phyloP scores from a whole-genome alignment of 2,329 filamentous ascomycete genomes.

The Ascochyta rabiei region DNA sequence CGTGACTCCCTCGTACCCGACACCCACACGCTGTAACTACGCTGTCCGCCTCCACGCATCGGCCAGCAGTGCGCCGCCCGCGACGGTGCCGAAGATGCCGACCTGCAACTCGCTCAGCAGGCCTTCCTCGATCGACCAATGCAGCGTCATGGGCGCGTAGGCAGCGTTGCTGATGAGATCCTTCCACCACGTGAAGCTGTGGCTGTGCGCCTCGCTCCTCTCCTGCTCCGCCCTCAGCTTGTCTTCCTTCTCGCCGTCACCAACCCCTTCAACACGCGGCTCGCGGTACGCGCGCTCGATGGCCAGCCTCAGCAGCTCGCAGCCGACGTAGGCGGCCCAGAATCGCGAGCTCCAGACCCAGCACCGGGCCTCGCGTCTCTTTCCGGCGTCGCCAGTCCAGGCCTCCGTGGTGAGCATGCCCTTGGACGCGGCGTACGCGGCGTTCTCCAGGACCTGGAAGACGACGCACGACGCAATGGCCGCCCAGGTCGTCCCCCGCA shows the following conservation, averaged over 20 bases:
- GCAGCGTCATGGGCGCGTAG: conserved; percentile 81
- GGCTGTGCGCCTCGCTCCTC: conserved; percentile 33
- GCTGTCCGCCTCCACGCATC: conserved; percentile 54
- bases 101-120: conserved; percentile 64
- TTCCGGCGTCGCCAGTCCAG: conserved; percentile 56
- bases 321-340: conserved; percentile 78
- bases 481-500: conserved; percentile 62
- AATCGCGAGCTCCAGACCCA: conserved; percentile 77
- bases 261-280: conserved; percentile 31
- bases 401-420: conserved; percentile 63
- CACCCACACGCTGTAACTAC: conserved; percentile 8
- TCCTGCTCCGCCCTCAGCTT: conserved; percentile 49
- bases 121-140: conserved; percentile 72
- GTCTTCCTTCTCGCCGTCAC: conserved; percentile 55
- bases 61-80: conserved; percentile 51
- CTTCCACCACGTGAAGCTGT: conserved; percentile 63
- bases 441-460: conserved; percentile 85
- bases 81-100: conserved; percentile 63
- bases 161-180: conserved; percentile 72
- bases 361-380: conserved; percentile 62
- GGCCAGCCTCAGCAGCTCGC: conserved; percentile 73
- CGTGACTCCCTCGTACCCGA: too few relatives aligned
- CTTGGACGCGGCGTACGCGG: conserved; percentile 75
- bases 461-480: conserved; percentile 71
- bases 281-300: conserved; percentile 44